Evolutionary conservation across 2,329 filamentous ascomycete genomes (phyloP).

Genomic region (Scedosporium aurantiacum): DNA sequence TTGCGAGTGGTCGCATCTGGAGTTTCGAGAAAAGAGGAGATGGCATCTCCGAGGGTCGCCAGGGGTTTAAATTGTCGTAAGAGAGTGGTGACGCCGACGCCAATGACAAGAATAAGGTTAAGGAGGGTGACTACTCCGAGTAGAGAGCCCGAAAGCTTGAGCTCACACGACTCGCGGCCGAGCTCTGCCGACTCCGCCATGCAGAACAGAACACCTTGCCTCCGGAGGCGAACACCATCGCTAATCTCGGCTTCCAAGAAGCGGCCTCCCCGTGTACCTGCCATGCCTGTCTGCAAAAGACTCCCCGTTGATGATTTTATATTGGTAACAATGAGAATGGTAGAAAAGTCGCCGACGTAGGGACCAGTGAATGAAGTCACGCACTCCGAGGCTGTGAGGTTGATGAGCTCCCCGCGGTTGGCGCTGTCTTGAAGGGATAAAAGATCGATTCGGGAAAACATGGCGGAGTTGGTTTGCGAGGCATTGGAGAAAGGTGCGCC

Average conservation of each 20-base stretch:
- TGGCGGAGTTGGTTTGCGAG: slow-evolving; percentile 21
- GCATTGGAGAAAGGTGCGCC: slow-evolving; percentile 26
- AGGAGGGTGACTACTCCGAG: slow-evolving; percentile 31
- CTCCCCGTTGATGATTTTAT: slow-evolving; percentile 10
- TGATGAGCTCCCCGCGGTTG: slow-evolving; percentile 16
- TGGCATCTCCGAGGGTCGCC: slow-evolving; percentile 38
- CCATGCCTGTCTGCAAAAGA: slow-evolving; percentile 21
- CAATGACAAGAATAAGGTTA: slow-evolving; percentile 26
- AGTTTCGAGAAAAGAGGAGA: slow-evolving; percentile 36
- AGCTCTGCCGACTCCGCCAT: slow-evolving; percentile 16
- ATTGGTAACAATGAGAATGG: slow-evolving; percentile 21
- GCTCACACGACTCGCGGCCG: slow-evolving; percentile 21
- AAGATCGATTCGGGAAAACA: slow-evolving; percentile 22
- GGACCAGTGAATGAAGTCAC: slow-evolving; percentile 19
- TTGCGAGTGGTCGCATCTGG: slow-evolving; percentile 32
- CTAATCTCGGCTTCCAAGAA: not conserved
- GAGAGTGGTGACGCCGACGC: slow-evolving; percentile 22
- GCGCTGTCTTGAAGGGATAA: slow-evolving; percentile 23
- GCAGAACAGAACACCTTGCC: slow-evolving; percentile 18
- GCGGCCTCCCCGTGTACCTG: slow-evolving; percentile 14
- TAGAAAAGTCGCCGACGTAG: slow-evolving; percentile 21
- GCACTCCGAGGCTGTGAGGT: slow-evolving; percentile 21
- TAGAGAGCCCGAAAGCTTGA: slow-evolving; percentile 31
- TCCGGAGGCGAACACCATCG: not conserved
- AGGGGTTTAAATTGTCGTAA: slow-evolving; percentile 29